Percentiles rank a stretch among this genome's conserved stretches.
Conservation (phyloP, 1,139 yeast species). For the Saccharomycopsis phalli region DNA sequence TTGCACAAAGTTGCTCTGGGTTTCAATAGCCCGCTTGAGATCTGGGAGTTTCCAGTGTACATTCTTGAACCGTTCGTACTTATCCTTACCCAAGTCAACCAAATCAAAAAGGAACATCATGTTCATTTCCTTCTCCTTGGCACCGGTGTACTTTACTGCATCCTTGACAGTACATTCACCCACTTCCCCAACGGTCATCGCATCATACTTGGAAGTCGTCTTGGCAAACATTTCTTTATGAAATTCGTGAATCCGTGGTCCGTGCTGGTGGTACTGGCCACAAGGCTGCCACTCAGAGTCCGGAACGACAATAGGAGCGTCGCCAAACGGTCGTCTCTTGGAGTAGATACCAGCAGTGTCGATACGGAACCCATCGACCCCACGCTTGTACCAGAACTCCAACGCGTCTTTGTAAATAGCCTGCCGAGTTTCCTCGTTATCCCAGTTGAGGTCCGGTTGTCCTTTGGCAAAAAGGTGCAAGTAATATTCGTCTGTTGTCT, state of each 20-base stretch:
- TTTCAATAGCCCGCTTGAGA: slow-evolving; percentile 35
- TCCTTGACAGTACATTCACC: slow-evolving; percentile 37
- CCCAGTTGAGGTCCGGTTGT: slow-evolving; percentile 59
- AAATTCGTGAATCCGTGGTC: slow-evolving; percentile 50
- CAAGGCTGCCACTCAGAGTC: slow-evolving; percentile 36
- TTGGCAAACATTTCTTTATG: slow-evolving; percentile 43
- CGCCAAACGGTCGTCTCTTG: slow-evolving; percentile 38
- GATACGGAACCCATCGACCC: slow-evolving; percentile 51
- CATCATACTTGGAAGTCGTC: slow-evolving; percentile 41
- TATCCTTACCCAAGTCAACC: slow-evolving; percentile 36
- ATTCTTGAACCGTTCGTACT: slow-evolving; percentile 31
- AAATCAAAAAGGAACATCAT: slow-evolving; percentile 44
- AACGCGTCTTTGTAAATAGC: slow-evolving; percentile 44
- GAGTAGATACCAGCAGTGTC: slow-evolving; percentile 48
- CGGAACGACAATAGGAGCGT: slow-evolving; percentile 40
- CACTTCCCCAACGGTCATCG: slow-evolving; percentile 50
- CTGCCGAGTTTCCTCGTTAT: slow-evolving; percentile 40
- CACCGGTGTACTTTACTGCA: slow-evolving; percentile 40
- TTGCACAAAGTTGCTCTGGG: slow-evolving; percentile 32
- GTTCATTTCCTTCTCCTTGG: slow-evolving; percentile 40
- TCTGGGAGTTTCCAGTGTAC: slow-evolving; percentile 33
- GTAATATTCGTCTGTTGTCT: slow-evolving; percentile 43
- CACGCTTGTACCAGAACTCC: slow-evolving; percentile 46
- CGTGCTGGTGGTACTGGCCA: slow-evolving; percentile 30
- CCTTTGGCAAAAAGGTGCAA: slow-evolving; percentile 41